phyloP scores from a whole-genome alignment of 2,329 filamentous ascomycete species.

The Cladosporium phlei region DNA sequence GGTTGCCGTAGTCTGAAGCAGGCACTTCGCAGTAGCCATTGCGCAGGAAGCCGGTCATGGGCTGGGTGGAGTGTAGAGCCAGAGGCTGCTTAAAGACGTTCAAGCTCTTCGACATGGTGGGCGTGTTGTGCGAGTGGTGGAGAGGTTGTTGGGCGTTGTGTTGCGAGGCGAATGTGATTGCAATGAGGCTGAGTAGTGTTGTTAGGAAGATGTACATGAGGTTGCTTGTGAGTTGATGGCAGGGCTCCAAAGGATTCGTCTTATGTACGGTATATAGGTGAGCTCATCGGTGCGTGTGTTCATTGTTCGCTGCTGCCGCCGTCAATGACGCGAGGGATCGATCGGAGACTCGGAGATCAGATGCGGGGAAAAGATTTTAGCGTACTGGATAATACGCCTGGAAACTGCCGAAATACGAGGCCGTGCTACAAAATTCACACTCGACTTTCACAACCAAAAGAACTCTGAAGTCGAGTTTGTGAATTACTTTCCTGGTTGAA shows the following conservation, averaged over 20 bases:
- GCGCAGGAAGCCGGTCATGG: constrained; percentile 57
- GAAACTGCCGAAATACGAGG: no score
- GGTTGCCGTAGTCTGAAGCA: constrained; percentile 53
- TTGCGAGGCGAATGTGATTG: background rate
- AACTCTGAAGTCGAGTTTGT: no score
- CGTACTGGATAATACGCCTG: no score
- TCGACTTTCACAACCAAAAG: no score
- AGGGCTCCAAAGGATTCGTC: background rate
- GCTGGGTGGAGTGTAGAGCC: constrained; percentile 52
- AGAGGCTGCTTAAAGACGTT: constrained; percentile 56
- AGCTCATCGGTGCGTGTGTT: constrained; percentile 9
- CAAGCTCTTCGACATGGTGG: constrained; percentile 33
- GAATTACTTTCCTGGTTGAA: no score
- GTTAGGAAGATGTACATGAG: constrained; percentile 1
- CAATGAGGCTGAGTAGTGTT: background rate
- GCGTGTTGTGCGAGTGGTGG: constrained; percentile 14
- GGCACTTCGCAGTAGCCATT: constrained; percentile 58
- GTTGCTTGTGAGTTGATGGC: background rate
- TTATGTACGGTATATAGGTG: background rate
- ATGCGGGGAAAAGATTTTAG: no score
- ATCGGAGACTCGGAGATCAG: no score
- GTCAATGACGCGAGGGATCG: constrained; percentile 2
- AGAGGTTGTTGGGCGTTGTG: constrained; percentile 17
- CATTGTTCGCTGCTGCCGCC: constrained; percentile 19
- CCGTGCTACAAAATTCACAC: no score